Evolutionary conservation across 2,329 filamentous ascomycete genomes (phyloP).

Genomic region (Penicillium rolfsii): DNA sequence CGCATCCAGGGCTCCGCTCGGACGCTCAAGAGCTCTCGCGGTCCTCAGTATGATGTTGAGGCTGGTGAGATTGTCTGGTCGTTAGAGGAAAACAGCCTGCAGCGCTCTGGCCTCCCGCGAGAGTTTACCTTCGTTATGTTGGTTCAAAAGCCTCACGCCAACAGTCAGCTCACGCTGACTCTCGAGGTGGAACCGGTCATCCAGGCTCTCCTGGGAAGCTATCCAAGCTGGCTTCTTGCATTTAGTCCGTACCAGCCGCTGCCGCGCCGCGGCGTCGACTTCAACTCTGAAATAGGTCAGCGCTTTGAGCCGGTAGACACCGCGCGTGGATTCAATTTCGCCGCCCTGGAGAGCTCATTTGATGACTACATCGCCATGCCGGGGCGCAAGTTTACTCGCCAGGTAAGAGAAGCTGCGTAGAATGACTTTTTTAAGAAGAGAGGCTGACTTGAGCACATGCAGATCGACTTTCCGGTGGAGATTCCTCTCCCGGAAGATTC

Average conservation of each 20-base stretch:
- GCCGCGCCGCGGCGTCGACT: conserved; percentile 43
- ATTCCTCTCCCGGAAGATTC: not conserved
- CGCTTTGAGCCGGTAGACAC: conserved; percentile 44
- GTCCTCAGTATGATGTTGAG: conserved; percentile 45
- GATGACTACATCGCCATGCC: conserved; percentile 53
- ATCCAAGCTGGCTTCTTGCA: conserved; percentile 47
- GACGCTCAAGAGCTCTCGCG: conserved; percentile 42
- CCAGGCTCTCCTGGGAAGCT: conserved; percentile 46
- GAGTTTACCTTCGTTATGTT: conserved; percentile 58
- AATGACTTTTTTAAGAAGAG: not conserved
- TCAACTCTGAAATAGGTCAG: conserved; percentile 50
- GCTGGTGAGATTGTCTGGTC: conserved; percentile 55
- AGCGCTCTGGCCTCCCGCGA: conserved; percentile 54
- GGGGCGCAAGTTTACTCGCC: conserved; percentile 42
- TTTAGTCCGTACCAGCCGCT: conserved; percentile 45
- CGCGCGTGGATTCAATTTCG: conserved; percentile 51
- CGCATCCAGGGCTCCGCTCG: conserved; percentile 54
- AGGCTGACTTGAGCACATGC: conserved; percentile 2
- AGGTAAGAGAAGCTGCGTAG: conserved; percentile 11
- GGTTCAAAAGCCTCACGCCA: conserved; percentile 49
- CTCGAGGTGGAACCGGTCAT: conserved; percentile 51
- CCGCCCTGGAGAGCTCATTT: conserved; percentile 44
- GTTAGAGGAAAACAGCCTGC: conserved; percentile 54
- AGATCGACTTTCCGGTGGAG: conserved; percentile 25
- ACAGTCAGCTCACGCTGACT: conserved; percentile 43